Evolutionary conservation across 192 early-diverging fungal genomes (phyloP).

Genomic region (Globomyces pollinis-pini): DNA sequence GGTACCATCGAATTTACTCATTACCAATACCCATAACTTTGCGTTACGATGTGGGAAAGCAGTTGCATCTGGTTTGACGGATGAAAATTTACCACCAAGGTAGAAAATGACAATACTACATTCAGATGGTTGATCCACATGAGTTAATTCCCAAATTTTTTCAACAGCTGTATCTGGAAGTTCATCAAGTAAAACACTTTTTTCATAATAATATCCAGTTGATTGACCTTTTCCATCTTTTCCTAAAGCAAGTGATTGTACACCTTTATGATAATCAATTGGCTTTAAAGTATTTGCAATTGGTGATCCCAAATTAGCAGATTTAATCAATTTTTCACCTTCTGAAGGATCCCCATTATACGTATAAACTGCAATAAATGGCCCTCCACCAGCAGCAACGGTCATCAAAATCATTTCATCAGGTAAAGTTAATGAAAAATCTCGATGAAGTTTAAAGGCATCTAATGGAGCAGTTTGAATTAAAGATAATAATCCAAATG

Average conservation of each 20-base stretch:
- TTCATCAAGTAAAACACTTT: neutral
- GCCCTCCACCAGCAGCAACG: too few relatives aligned
- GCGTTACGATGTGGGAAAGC: neutral
- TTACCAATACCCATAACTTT: neutral
- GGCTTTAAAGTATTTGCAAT: too few relatives aligned
- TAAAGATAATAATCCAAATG: neutral
- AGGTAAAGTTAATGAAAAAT: too few relatives aligned
- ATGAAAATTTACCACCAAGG: neutral
- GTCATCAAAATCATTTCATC: constrained; percentile 7
- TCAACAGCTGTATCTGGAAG: neutral
- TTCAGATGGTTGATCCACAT: neutral
- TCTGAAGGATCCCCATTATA: too few relatives aligned
- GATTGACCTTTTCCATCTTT: constrained; percentile 1
- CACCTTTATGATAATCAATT: neutral
- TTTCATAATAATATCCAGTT: neutral
- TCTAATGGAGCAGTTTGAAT: neutral
- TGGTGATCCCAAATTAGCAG: too few relatives aligned
- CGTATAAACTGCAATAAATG: too few relatives aligned
- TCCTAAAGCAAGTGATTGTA: neutral
- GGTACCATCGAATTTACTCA: neutral
- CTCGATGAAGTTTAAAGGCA: too few relatives aligned
- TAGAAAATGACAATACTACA: too few relatives aligned
- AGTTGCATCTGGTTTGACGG: neutral
- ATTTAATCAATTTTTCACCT: too few relatives aligned
- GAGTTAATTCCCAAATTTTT: neutral